A percentile compares a stretch with the other conserved stretches of the same genome.
Conservation (phyloP, 805 yeast species). For the Yamadazyma takamatsuzukensis region DNA sequence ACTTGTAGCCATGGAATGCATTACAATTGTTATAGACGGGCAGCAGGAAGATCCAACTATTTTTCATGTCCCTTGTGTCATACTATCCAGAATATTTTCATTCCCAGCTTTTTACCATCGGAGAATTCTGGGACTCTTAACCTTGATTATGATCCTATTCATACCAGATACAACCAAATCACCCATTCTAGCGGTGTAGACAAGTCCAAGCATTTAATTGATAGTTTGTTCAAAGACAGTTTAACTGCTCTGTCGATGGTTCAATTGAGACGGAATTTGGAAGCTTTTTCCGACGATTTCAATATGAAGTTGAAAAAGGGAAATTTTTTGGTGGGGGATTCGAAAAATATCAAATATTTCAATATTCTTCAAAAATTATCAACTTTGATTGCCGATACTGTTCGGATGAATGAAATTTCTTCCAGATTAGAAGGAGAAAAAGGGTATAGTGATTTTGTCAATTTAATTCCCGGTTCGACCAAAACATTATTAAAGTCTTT, state of each 20-base stretch:
- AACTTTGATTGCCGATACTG: constrained; percentile 41
- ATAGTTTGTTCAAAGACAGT: constrained; percentile 17
- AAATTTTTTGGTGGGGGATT: constrained; percentile 7
- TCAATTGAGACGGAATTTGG: constrained; percentile 6
- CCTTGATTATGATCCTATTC: constrained; percentile 6
- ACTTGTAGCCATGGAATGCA: constrained; percentile 57
- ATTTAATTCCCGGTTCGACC: constrained; percentile 23
- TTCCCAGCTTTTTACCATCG: constrained; percentile 39
- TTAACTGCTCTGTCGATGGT: constrained; percentile 6
- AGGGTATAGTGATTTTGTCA: constrained; percentile 21
- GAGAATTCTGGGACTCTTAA: constrained; percentile 16
- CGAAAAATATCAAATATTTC: constrained; percentile 12
- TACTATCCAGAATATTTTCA: constrained; percentile 38
- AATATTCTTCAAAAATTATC: constrained; percentile 19
- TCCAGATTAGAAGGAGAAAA: constrained; percentile 45
- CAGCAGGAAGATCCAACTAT: constrained; percentile 16
- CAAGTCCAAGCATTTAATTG: constrained; percentile 24
- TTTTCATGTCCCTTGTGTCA: constrained; percentile 52
- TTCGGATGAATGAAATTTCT: constrained; percentile 57
- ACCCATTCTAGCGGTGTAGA: constrained; percentile 17
- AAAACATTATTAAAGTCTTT: constrained; percentile 37
- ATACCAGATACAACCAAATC: constrained; percentile 20
- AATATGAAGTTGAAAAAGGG: constrained; percentile 10
- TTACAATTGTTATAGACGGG: constrained; percentile 38
- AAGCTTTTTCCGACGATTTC: constrained; percentile 15